These are phyloP conservation scores for Podila epicladia DNA, from an alignment of 192 early-diverging fungal genomes.

Conservation along the genomic window DNA sequence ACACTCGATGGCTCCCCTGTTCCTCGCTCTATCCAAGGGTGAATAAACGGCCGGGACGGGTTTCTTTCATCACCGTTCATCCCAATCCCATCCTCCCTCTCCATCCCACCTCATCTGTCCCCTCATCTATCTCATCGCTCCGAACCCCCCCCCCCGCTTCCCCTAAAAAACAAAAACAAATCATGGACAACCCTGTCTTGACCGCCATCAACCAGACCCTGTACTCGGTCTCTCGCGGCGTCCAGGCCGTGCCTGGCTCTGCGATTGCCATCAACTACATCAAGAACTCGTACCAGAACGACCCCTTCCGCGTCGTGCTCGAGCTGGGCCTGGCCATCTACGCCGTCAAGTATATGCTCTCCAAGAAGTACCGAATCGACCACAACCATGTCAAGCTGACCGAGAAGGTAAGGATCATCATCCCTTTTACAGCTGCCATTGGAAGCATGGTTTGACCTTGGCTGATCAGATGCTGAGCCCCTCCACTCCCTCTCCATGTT, in stretches of 20 bases:
- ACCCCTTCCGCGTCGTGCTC: constrained; percentile 49
- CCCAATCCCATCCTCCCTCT: neutral
- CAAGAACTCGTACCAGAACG: constrained; percentile 58
- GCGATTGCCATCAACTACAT: constrained; percentile 58
- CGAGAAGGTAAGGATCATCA: constrained; percentile 74
- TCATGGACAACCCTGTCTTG: constrained; percentile 53
- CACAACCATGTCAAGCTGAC: constrained; percentile 81
- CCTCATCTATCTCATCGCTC: constrained; percentile 11
- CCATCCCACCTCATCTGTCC: constrained; percentile 5
- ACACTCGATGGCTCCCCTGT: neutral
- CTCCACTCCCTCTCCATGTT: constrained; percentile 21
- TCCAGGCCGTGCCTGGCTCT: constrained; percentile 76
- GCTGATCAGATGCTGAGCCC: too few relatives aligned
- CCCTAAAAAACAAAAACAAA: neutral
- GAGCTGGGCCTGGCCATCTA: constrained; percentile 88
- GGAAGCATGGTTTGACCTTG: constrained; percentile 75
- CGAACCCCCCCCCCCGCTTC: neutral
- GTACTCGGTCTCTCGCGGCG: constrained; percentile 40
- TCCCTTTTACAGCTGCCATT: constrained; percentile 89
- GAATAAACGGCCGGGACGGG: neutral
- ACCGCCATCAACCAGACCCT: constrained; percentile 58
- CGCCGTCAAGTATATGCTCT: constrained; percentile 89
- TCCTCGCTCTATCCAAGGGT: neutral
- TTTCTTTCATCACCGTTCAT: constrained; percentile 4
- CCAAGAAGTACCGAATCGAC: constrained; percentile 84